phyloP scores from a whole-genome alignment of 192 early-diverging fungal species.

The Martensiomyces pterosporus region DNA sequence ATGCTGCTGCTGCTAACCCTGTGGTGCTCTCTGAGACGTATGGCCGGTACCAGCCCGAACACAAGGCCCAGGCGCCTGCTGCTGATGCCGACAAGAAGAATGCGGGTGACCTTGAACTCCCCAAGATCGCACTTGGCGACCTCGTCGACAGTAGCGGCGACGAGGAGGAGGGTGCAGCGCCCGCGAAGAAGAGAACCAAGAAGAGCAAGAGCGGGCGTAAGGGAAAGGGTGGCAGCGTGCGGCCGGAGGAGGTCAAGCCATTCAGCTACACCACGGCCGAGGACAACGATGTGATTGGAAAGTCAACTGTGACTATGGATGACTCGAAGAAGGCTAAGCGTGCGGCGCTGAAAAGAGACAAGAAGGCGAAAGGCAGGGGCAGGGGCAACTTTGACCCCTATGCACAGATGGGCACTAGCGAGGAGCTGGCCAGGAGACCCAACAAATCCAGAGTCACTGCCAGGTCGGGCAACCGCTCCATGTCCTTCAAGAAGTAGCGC shows the following conservation, averaged over 20 bases:
- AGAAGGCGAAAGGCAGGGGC: neutral
- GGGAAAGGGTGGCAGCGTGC: neutral
- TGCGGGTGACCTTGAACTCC: constrained; percentile 4
- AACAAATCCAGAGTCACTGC: constrained; percentile 7
- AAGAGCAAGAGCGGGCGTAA: constrained; percentile 1
- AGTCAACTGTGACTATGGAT: neutral
- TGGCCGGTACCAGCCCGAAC: neutral
- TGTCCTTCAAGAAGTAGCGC: constrained; percentile 41
- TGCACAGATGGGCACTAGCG: constrained; percentile 8
- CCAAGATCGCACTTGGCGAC: constrained; percentile 18
- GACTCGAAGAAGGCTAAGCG: neutral
- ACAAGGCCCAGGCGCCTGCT: neutral
- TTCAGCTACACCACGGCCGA: constrained; percentile 15
- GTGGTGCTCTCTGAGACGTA: constrained; percentile 38
- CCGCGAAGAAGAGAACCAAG: neutral
- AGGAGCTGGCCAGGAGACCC: constrained; percentile 12
- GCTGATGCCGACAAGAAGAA: neutral
- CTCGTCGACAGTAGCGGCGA: neutral
- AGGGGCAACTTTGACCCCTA: constrained; percentile 37
- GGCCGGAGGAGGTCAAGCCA: constrained; percentile 8
- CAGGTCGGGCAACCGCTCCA: constrained; percentile 28
- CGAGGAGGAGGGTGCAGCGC: constrained; percentile 1
- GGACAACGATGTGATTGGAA: constrained; percentile 12
- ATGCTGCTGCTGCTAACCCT: constrained; percentile 7
- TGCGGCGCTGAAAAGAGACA: constrained; percentile 1